Evolutionary conservation across 306 rosid species (phyloP).

Genomic region (Glycine soja): DNA sequence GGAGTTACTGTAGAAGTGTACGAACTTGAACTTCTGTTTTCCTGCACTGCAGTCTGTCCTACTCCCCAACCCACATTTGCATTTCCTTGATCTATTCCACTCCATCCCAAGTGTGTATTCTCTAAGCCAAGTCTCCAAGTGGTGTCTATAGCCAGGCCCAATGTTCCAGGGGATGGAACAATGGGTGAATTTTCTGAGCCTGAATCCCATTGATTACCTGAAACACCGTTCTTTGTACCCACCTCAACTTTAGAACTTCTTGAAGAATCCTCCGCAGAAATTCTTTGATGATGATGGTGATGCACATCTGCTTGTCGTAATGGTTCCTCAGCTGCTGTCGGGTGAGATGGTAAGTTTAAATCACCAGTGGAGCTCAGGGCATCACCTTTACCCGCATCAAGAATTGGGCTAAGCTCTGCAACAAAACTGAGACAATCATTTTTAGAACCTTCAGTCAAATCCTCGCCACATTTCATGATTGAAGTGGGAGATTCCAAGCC

Average conservation of each 20-base stretch:
- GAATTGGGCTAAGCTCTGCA: conserved; percentile 73
- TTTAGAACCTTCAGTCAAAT: conserved; percentile 70
- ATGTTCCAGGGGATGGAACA: conserved; percentile 55
- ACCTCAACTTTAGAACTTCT: conserved; percentile 60
- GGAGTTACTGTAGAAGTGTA: conserved; percentile 51
- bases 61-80: conserved; percentile 60
- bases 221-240: conserved; percentile 60
- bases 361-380: conserved; percentile 82
- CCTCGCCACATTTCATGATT: conserved; percentile 70
- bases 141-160: conserved; percentile 58
- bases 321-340: conserved; percentile 61
- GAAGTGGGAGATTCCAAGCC: conserved; percentile 84
- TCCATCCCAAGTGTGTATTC: conserved; percentile 59
- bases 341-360: conserved; percentile 62
- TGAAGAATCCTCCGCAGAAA: conserved; percentile 57
- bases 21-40: conserved; percentile 55
- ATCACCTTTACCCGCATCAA: conserved; percentile 80
- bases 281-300: conserved; percentile 58
- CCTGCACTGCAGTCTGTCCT: conserved; percentile 55
- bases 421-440: conserved; percentile 73
- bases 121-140: conserved; percentile 72
- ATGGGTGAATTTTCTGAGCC: conserved; percentile 57
- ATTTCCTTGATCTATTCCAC: conserved; percentile 58
- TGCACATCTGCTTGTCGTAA: conserved; percentile 51
- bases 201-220: conserved; percentile 64